Percentiles rank a stretch among this genome's conserved stretches.
Evolutionary conservation across 495 filamentous ascomycete genomes (phyloP).

Genomic region (Aspergillus sclerotioniger): DNA sequence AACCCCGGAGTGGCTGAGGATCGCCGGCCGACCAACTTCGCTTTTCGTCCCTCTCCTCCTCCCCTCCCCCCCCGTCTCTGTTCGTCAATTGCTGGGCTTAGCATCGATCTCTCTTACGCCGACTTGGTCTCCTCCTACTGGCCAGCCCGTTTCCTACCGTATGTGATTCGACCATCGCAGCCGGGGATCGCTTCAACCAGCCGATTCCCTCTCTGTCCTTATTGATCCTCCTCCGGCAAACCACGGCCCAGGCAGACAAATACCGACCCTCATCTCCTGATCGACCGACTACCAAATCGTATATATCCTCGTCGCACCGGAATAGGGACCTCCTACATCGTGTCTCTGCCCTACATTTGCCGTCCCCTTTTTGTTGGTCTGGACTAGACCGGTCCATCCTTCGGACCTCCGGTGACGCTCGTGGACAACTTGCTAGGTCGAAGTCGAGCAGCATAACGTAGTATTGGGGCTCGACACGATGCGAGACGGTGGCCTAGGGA

Average conservation of each 20-base stretch:
- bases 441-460: background rate
- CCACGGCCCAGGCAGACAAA: slow-evolving; percentile 1
- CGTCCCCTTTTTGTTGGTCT: too few relatives aligned
- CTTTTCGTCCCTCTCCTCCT: background rate
- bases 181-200: slow-evolving; percentile 4
- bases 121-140: background rate
- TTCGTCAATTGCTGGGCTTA: background rate
- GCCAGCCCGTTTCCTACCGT: background rate
- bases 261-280: too few relatives aligned
- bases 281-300: too few relatives aligned
- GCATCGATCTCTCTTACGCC: background rate
- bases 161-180: background rate
- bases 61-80: background rate
- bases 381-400: too few relatives aligned
- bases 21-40: background rate
- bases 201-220: background rate
- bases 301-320: too few relatives aligned
- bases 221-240: slow-evolving; percentile 6
- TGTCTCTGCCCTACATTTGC: too few relatives aligned
- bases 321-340: too few relatives aligned
- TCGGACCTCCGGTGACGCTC: background rate
- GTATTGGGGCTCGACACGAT: slow-evolving; percentile 17
- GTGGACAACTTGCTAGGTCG: background rate
- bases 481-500: slow-evolving; percentile 41
- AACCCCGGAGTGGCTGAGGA: background rate